Conservation (phyloP, 768 basidiomycete species). For the Cystofilobasidium bisporidii region DNA sequence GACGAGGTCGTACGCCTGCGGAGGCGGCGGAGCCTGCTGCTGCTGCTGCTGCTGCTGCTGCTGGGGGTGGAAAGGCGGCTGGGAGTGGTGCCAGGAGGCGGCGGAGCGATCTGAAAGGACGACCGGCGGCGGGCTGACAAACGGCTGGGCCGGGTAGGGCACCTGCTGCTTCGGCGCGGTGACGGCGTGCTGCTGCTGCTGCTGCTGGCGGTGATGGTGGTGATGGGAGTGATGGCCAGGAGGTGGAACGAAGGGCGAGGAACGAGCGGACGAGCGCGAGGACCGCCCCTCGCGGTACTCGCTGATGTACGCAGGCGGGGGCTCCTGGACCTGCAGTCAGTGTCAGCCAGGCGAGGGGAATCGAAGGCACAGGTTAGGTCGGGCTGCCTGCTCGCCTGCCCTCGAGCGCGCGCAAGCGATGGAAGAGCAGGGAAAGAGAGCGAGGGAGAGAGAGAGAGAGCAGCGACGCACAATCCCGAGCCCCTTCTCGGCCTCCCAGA, state of each 20-base stretch:
- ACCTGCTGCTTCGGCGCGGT: not conserved
- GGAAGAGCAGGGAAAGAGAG: not conserved
- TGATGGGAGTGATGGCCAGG: not conserved
- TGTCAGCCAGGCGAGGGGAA: no score
- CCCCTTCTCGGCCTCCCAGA: conserved; percentile 17
- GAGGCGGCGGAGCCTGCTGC: not conserved
- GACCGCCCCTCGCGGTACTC: conserved; percentile 1
- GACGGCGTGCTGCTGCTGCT: not conserved
- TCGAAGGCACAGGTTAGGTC: not conserved
- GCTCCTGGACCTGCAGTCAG: conserved; percentile 1
- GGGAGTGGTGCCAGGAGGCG: no score
- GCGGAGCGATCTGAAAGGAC: no score
- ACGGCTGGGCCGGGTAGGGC: not conserved
- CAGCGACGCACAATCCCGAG: conserved; percentile 11
- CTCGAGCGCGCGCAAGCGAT: no score
- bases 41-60: not conserved
- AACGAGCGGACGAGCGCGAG: no score
- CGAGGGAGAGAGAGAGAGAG: not conserved
- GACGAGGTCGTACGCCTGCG: not conserved
- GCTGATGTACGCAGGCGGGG: not conserved
- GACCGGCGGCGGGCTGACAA: no score
- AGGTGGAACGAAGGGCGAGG: not conserved
- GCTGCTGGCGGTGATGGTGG: conserved; percentile 4
- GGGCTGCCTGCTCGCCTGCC: no score
- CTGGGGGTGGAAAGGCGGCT: not conserved